Evolutionary conservation across 1,139 yeast genomes (phyloP).

Genomic region (Lodderomyces elongisporus): DNA sequence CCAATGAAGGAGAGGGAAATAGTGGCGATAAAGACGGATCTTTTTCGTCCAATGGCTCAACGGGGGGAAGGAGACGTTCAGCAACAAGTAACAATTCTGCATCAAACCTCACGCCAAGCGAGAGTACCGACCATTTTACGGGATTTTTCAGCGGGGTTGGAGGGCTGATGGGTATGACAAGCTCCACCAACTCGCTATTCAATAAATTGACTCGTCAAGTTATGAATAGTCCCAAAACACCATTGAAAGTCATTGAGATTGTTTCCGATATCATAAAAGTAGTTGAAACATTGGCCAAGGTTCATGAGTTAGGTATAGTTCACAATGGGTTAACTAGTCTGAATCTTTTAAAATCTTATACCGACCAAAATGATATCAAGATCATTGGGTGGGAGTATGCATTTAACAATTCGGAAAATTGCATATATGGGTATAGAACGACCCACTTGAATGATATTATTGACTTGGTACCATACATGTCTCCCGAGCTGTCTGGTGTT

Average conservation of each 20-base stretch:
- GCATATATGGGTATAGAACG: slow-evolving; percentile 29
- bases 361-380: slow-evolving; percentile 24
- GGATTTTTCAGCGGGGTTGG: slow-evolving; percentile 5
- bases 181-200: slow-evolving; percentile 6
- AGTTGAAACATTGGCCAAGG: slow-evolving; percentile 28
- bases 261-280: slow-evolving; percentile 29
- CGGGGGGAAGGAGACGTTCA: slow-evolving; percentile 1
- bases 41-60: slow-evolving; percentile 6
- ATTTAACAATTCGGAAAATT: slow-evolving; percentile 43
- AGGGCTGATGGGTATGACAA: slow-evolving; percentile 2
- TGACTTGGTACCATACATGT: slow-evolving; percentile 43
- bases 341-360: slow-evolving; percentile 29
- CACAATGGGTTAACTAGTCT: slow-evolving; percentile 46
- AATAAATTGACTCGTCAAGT: slow-evolving; percentile 9
- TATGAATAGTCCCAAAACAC: slow-evolving; percentile 17
- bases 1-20: background rate
- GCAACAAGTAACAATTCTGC: slow-evolving; percentile 4
- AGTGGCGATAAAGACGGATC: slow-evolving; percentile 5
- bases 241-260: slow-evolving; percentile 25
- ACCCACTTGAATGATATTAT: slow-evolving; percentile 25
- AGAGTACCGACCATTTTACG: slow-evolving; percentile 4
- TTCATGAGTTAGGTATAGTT: slow-evolving; percentile 44
- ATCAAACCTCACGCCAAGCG: slow-evolving; percentile 6
- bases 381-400: slow-evolving; percentile 51
- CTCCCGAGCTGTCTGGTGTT: slow-evolving; percentile 50